A percentile compares a stretch with the other conserved stretches of the same genome.
phyloP scores from a whole-genome alignment of 331 rosid species.

The Erythrophleum ivorense region DNA sequence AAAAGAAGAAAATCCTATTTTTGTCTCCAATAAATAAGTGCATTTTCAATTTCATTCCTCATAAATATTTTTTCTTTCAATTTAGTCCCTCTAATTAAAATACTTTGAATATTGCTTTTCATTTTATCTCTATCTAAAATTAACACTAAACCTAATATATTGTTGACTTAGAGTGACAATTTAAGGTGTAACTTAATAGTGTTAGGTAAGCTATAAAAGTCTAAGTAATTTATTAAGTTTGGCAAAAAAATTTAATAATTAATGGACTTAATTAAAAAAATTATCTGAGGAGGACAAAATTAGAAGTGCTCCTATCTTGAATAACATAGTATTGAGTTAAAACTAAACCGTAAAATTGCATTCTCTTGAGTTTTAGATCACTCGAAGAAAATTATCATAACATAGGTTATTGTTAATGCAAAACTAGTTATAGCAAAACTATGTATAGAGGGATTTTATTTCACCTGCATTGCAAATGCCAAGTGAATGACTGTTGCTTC shows the following conservation, averaged over 20 bases:
- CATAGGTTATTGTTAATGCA: background rate
- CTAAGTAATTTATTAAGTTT: background rate
- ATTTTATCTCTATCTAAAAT: no score
- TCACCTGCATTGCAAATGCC: constrained; percentile 81
- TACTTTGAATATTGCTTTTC: background rate
- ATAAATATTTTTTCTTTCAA: background rate
- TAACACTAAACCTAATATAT: no score
- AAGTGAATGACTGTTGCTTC: constrained; percentile 85
- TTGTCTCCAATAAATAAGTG: background rate
- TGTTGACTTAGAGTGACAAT: background rate
- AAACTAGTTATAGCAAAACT: background rate
- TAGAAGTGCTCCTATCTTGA: background rate
- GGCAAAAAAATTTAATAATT: background rate
- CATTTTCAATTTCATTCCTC: background rate
- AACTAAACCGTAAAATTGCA: background rate
- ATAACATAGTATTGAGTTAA: background rate
- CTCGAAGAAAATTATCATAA: background rate
- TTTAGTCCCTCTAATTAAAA: background rate
- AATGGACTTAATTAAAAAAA: no score
- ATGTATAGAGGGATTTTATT: background rate
- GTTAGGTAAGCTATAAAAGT: background rate
- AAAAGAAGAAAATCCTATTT: background rate
- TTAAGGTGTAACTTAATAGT: background rate
- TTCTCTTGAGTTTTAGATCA: constrained; percentile 20
- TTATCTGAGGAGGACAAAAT: no score